Conservation (phyloP, 371 early-diverging fungal genomes). For the Rhizomucor miehei region DNA sequence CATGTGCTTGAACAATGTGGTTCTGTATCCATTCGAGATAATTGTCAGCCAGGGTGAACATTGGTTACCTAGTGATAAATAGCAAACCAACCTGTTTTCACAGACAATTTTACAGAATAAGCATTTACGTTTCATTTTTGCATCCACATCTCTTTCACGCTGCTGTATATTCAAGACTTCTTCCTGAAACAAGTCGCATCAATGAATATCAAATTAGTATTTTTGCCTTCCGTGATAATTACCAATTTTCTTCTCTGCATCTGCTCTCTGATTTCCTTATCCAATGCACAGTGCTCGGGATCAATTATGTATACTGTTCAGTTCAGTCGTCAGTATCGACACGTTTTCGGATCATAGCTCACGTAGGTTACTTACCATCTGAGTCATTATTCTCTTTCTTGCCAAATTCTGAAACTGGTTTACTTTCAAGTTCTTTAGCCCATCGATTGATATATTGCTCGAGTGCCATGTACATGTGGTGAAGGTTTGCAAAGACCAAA, state of each 20-base stretch:
- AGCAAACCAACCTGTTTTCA: conserved; percentile 52
- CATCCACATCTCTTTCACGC: conserved; percentile 71
- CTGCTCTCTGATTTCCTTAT: conserved; percentile 68
- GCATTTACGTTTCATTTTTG: conserved; percentile 76
- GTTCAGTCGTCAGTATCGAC: conserved; percentile 3
- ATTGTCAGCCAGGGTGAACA: not conserved
- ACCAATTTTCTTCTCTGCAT: conserved; percentile 75
- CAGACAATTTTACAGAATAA: conserved; percentile 86
- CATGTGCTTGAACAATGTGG: conserved; percentile 83
- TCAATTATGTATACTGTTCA: conserved; percentile 57
- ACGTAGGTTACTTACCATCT: not conserved
- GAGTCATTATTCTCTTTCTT: not conserved
- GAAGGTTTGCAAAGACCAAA: conserved; percentile 67
- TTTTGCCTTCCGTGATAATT: conserved; percentile 4
- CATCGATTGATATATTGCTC: conserved; percentile 76
- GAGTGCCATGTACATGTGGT: conserved; percentile 79
- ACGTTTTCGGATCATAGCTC: not conserved
- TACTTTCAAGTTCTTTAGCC: conserved; percentile 48
- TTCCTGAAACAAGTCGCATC: conserved; percentile 31
- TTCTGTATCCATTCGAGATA: no score
- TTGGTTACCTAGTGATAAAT: conserved; percentile 20
- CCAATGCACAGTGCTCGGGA: conserved; percentile 55
- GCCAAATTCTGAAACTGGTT: conserved; percentile 8
- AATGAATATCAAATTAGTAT: conserved; percentile 1
- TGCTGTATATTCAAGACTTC: conserved; percentile 80